Base-by-base conservation (phyloP, 805 yeast genomes). In the Saccharomycopsis microspora region DNA sequence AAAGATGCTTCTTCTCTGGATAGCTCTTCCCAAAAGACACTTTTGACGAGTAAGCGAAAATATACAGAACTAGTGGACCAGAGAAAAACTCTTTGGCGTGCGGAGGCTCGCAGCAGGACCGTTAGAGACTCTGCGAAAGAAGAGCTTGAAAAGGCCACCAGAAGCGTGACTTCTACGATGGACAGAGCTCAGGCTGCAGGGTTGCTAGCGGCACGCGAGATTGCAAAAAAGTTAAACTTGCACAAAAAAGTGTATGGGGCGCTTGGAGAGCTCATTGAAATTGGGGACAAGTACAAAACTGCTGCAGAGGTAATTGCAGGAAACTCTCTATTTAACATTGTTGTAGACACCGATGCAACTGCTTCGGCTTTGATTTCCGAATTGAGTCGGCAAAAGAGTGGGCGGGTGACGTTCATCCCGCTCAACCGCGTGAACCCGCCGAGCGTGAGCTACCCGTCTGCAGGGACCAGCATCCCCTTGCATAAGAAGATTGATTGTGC, bases 221-320 rank as follows among this genome's bases (percentile, higher is more conserved):
- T 88, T 32, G 70, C 83, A 0, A 64, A 69, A 34, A 71, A 72
- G 46, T 64, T 88, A 42, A 78, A 78, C 5, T 61, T 90, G 36
- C 64, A 64, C 1, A 72, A 69, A 30, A 74, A 79, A 19, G 94
- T 87, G 6, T 80, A 75, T 63, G 98, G 98, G 0, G 81, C 95
- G 0, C 63, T 93, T 11, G 93, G 94, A 38, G 95, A 88, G 54
- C 67, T 93, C 33, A 82, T 93, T 45, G 73, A 73, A 48, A 90
- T 86, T 3, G 82, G 82, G 54, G 88, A 83, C 46, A 85, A 85
- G 57, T 89, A 86, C 59, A 82, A 82, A 58, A 74, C 80, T 1
- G 95, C 97, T 1, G 85, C 82, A 1, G 97, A 93, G 60, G 89
- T 84, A 1, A 75, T 87, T 43, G 97, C 95, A 28, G 97, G 97